These are phyloP conservation scores for Botrytis galanthina DNA, from an alignment of 2,329 filamentous ascomycete species.

Conservation along the genomic window DNA sequence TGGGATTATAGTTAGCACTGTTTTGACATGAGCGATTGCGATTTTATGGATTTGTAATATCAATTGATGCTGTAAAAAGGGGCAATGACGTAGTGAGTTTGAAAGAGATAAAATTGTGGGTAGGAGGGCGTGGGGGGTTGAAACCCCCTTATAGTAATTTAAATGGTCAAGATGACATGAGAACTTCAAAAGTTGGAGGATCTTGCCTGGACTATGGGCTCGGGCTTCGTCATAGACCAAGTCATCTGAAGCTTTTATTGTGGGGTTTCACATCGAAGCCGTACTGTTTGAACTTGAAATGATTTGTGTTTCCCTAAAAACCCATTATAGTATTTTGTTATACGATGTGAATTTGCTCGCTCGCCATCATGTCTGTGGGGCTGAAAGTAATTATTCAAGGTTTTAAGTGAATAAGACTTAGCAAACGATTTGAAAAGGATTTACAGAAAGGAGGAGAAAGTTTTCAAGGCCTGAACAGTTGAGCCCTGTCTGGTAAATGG, in stretches of 20 bases:
- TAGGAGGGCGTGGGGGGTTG: too few species aligned
- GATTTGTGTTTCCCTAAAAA: neutral
- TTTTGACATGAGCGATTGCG: neutral
- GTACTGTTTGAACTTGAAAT: neutral
- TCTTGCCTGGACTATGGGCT: neutral
- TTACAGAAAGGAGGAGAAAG: neutral
- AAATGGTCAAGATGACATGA: neutral
- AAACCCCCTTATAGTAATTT: neutral
- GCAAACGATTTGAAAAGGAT: neutral
- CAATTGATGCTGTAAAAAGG: neutral
- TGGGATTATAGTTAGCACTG: neutral
- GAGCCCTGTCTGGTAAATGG: neutral
- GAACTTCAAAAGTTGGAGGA: neutral
- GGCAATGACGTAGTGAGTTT: neutral
- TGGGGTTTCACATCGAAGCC: neutral
- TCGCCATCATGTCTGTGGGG: neutral
- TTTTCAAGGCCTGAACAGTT: neutral
- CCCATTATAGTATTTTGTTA: neutral
- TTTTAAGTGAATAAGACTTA: neutral
- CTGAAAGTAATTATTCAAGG: neutral
- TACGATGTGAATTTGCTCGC: neutral
- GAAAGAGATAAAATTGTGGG: neutral
- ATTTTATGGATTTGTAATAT: neutral
- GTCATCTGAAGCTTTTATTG: neutral
- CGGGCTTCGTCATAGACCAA: neutral